phyloP scores from a whole-genome alignment of 495 filamentous ascomycete genomes.

The Penicillium paradoxum region DNA sequence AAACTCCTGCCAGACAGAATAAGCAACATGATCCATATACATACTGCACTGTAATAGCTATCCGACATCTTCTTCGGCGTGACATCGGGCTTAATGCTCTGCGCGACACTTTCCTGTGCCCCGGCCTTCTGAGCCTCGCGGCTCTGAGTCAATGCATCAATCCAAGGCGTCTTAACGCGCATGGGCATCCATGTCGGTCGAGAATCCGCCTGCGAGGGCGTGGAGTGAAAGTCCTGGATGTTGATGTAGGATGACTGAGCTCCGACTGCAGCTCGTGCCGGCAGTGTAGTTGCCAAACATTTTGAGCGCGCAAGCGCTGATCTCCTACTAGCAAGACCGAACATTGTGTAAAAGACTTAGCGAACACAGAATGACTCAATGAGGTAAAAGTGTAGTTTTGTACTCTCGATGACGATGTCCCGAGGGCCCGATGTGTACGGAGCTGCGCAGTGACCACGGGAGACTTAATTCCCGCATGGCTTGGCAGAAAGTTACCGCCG shows the following conservation, averaged over 20 bases:
- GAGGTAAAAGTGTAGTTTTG: constrained; percentile 1
- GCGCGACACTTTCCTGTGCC: constrained; percentile 21
- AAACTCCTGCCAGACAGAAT: neutral
- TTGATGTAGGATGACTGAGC: constrained; percentile 10
- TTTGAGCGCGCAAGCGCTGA: constrained; percentile 13
- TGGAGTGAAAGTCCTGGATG: constrained; percentile 28
- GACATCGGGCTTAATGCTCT: constrained; percentile 43
- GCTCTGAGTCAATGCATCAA: constrained; percentile 57
- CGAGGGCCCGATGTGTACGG: neutral
- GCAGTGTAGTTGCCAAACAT: constrained; percentile 3
- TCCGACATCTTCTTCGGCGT: constrained; percentile 62
- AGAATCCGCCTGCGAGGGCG: constrained; percentile 22
- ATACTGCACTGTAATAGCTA: constrained; percentile 57
- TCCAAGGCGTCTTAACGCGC: constrained; percentile 64
- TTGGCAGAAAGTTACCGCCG: neutral
- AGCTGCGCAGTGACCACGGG: neutral
- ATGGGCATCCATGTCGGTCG: constrained; percentile 44
- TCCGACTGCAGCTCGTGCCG: constrained; percentile 11
- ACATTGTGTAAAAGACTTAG: constrained; percentile 10
- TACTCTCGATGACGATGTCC: constrained; percentile 15
- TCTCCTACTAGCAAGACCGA: constrained; percentile 20
- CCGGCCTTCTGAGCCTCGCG: constrained; percentile 37
- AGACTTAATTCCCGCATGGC: neutral
- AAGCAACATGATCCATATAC: constrained; percentile 34
- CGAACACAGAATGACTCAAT: neutral